phyloP scores from a whole-genome alignment of 768 basidiomycete species.

The Termitomyces sp. region DNA sequence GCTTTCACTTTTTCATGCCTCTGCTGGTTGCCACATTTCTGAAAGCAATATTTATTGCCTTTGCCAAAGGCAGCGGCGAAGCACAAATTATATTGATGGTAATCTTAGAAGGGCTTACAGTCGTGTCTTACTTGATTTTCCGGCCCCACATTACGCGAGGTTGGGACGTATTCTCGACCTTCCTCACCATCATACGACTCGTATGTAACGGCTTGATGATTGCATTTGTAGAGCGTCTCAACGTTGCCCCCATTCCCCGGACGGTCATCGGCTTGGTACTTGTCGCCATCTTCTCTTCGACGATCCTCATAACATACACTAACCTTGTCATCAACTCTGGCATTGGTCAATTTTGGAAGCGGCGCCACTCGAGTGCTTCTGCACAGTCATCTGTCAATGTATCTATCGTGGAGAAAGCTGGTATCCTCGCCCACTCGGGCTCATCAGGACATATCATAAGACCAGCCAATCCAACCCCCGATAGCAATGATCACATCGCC shows the following conservation, averaged over 20 bases:
- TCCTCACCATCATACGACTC: conserved; percentile 65
- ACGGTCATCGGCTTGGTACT: conserved; percentile 77
- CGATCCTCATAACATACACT: conserved; percentile 65
- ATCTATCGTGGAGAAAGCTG: conserved; percentile 39
- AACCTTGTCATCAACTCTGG: conserved; percentile 57
- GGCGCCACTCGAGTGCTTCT: conserved; percentile 6
- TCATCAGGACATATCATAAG: conserved; percentile 23
- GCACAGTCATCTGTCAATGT: conserved; percentile 21
- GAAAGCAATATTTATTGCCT: conserved; percentile 70
- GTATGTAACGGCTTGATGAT: conserved; percentile 70
- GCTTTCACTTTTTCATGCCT: conserved; percentile 65
- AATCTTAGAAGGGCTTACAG: conserved; percentile 59
- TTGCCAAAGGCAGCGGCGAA: conserved; percentile 55
- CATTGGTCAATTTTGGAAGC: conserved; percentile 26
- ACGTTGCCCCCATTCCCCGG: conserved; percentile 71
- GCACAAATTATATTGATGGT: conserved; percentile 69
- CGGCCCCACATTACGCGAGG: conserved; percentile 67
- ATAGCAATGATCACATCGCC: conserved; percentile 38
- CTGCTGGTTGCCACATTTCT: conserved; percentile 57
- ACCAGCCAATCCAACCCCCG: conserved; percentile 53
- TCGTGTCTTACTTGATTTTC: conserved; percentile 48
- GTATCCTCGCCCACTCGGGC: conserved; percentile 4
- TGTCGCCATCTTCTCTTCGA: conserved; percentile 67
- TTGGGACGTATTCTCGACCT: conserved; percentile 66
- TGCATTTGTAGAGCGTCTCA: conserved; percentile 66